These are phyloP conservation scores for Aspergillus nomiae DNA, from an alignment of 2,329 filamentous ascomycete genomes.

Conservation along the genomic window DNA sequence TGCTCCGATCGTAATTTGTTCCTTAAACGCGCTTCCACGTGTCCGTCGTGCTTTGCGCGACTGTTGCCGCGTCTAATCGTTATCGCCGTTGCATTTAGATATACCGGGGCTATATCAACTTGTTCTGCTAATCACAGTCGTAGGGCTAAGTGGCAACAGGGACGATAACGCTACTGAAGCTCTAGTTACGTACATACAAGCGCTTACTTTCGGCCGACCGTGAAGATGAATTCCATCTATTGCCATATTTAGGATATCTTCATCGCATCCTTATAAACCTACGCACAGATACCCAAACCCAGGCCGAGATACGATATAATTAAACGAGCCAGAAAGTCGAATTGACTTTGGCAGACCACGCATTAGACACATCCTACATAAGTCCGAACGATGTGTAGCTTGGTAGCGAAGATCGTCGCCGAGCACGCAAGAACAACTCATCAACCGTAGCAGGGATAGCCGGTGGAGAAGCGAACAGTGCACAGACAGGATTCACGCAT, in stretches of 20 bases:
- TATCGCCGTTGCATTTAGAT: not conserved
- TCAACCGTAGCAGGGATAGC: not conserved
- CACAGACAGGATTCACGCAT: not conserved
- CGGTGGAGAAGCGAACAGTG: not conserved
- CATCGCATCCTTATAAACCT: not conserved
- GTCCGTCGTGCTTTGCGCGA: too few relatives aligned
- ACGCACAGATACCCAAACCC: not conserved
- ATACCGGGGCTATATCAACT: not conserved
- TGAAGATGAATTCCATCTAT: not conserved
- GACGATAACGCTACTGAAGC: not conserved
- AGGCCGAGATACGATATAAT: not conserved
- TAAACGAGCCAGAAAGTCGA: not conserved
- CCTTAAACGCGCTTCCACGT: not conserved
- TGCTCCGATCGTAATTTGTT: not conserved
- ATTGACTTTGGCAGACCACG: not conserved
- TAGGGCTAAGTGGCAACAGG: not conserved
- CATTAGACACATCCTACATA: not conserved
- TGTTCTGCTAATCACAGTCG: not conserved
- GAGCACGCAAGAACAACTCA: not conserved
- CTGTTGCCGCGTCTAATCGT: not conserved
- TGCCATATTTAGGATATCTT: not conserved
- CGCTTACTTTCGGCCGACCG: not conserved
- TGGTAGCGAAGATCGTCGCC: not conserved
- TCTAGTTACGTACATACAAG: not conserved
- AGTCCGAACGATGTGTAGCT: not conserved